Conservation (phyloP, 2,329 filamentous ascomycete species). For the Aspergillus sp. region DNA sequence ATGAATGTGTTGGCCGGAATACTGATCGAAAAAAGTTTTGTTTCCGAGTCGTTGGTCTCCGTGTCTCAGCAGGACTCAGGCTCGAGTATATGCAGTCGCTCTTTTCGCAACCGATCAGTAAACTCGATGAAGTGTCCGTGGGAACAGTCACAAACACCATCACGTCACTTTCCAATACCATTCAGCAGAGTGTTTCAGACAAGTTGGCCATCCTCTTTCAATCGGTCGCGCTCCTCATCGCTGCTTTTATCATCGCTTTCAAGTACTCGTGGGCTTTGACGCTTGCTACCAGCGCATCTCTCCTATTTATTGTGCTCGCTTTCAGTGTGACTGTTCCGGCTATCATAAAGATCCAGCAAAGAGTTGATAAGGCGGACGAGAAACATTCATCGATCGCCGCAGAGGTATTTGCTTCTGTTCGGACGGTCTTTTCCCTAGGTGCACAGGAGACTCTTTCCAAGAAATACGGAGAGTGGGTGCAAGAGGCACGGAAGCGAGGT, state of each 20-base stretch:
- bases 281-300: conserved; percentile 43
- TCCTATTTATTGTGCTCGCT: conserved; percentile 39
- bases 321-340: conserved; percentile 29
- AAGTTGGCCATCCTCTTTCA: conserved; percentile 44
- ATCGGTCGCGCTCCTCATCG: conserved; percentile 35
- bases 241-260: conserved; percentile 50
- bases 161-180: conserved; percentile 48
- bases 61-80: conserved; percentile 48
- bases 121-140: conserved; percentile 46
- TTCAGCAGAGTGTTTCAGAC: conserved; percentile 53
- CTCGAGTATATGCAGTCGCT: conserved; percentile 47
- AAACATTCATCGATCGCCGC: conserved; percentile 35
- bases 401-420: conserved; percentile 39
- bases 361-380: conserved; percentile 33
- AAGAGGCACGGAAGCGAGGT: conserved; percentile 30
- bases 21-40: conserved; percentile 29
- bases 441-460: conserved; percentile 32
- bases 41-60: conserved; percentile 47
- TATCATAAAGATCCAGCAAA: conserved; percentile 27
- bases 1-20: background rate
- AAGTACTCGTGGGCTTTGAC: conserved; percentile 50
- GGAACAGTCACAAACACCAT: conserved; percentile 50
- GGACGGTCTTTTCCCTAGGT: conserved; percentile 42
- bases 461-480: conserved; percentile 34
- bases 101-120: conserved; percentile 47